Base-by-base conservation (phyloP, 2,329 filamentous ascomycete species). In the Aspergillus latus region DNA sequence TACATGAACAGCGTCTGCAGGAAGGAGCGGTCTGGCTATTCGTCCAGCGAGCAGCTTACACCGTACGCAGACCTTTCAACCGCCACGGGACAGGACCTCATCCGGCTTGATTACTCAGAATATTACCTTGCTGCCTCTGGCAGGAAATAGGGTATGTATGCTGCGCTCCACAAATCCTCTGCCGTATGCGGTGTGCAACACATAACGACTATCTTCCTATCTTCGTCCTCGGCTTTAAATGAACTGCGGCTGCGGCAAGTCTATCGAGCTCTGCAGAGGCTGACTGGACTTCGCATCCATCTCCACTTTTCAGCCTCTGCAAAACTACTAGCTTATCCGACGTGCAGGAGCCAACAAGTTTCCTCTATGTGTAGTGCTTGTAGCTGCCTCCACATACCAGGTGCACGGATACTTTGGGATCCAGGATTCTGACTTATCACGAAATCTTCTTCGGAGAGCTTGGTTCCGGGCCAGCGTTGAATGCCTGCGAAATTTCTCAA, bases 291-390 rank as follows among this genome's bases (percentile, higher is more conserved):
- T 36, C 32, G 49, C 15, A 26, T 44, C 32, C 44, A 21, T 51
- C 39, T 29, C 56, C 59, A 49, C 54, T 54, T 59, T 60, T 58
- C 52, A 53, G n/a, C 45, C 61, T 58, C 59, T 45, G 29, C 37
- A 57, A 50, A 56, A 48, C 32, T 54, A 52, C 60, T 59, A 59
- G 59, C 46, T 58, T 61, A 62, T 52, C 48, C 46, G 51, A 43
- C 47, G 49, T 59, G 57, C 60, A 64, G 60, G 54, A 49, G 56
- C 30, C 49, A 21, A 53, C 42, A 37, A 59, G 29, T 36, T 46
- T 5, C 49, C 40, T 54, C 58, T 59, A 53, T 56, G 61, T 54
- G 61, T 64, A 53, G 55, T 36, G 44, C 42, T 16, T 21, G 21
- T 30, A 32, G 54, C 42, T 50, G 36, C 44, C 45, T 52, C 29